These are phyloP conservation scores for Trypanosoma cruzi DNA, from an alignment of 208 protist genomes.

Conservation along the genomic window DNA sequence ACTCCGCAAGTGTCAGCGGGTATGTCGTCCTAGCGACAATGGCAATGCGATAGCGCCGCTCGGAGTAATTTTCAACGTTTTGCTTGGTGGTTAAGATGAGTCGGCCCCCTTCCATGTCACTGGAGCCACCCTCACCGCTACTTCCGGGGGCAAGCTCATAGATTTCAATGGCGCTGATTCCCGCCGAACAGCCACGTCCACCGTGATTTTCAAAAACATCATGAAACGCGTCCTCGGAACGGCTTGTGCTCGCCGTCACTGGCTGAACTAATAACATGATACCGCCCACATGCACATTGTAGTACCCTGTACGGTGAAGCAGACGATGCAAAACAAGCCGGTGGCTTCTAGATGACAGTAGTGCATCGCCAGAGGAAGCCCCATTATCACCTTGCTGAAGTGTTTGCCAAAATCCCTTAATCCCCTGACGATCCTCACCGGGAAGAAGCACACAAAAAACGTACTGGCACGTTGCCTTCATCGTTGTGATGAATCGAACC, in stretches of 20 bases:
- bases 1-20: conserved; percentile 26
- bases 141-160: conserved; percentile 21
- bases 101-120: conserved; percentile 6
- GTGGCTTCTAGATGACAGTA: conserved; percentile 5
- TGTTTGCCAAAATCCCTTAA: conserved; percentile 20
- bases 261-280: conserved; percentile 30
- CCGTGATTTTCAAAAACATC: conserved; percentile 34
- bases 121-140: background rate
- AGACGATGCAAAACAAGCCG: conserved; percentile 19
- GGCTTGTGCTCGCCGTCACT: conserved; percentile 15
- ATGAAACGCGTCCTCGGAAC: conserved; percentile 34
- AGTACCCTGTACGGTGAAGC: conserved; percentile 19
- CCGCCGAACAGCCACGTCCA: conserved; percentile 26
- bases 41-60: conserved; percentile 29
- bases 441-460: conserved; percentile 27
- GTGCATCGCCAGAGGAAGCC: background rate
- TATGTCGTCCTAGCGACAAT: conserved; percentile 27
- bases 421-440: conserved; percentile 18
- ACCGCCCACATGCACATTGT: conserved; percentile 27
- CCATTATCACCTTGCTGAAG: conserved; percentile 8
- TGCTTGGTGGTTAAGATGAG: conserved; percentile 29
- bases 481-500: conserved; percentile 17
- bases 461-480: conserved; percentile 28
- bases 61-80: conserved; percentile 21
- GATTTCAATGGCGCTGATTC: conserved; percentile 27